Base-by-base conservation (phyloP, 1,284 basidiomycete genomes). In the Ceratobasidium sp. region DNA sequence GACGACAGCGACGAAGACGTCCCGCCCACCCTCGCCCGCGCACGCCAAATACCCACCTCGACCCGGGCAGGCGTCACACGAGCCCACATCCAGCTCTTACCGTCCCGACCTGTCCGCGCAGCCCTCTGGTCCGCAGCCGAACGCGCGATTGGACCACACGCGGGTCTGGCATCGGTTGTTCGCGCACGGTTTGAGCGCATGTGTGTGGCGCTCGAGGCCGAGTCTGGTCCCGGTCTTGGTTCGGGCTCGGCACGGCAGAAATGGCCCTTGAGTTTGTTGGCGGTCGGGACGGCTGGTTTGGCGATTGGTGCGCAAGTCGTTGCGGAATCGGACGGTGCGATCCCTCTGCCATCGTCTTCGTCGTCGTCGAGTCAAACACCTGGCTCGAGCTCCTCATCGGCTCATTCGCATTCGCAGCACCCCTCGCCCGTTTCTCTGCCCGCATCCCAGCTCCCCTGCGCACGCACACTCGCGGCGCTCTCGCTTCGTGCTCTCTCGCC, bases 251-350 rank as follows among this genome's bases (percentile, higher is more conserved):
- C 79, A 62, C 85, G 83, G 54, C 87, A 89, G 14, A 87, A 68
- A 38, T 68, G 50, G 48, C 50, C 88, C 0, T 82, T 92, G 60
- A 87, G 88, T 71, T 90, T 92, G 83, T 91, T 91, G 79, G 88
- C 90, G 0, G 85, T 87, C 1, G 87, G 88, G 30, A 86, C 87
- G 64, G 88, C 87, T 0, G 87, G 87, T 1, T 86, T 91, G 59
- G 91, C 91, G 3, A 82, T 92, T 68, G 91, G 91, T 57, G 87
- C 88, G 27, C 84, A 88, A 64, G 79, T 78, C 79, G 73, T 85
- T 3, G 83, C 84, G 1, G 80, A 80, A 66, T 52, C 70, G n/a
- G 67, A 60, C 74, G 73, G 70, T 57, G 59, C 20, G 54, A 74
- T 65, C 50, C 70, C 38, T 20, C 35, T 41, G 18, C 35, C 23